Base-by-base conservation (phyloP, 164 flowering plant genomes). In the Euptelea pleiosperma region DNA sequence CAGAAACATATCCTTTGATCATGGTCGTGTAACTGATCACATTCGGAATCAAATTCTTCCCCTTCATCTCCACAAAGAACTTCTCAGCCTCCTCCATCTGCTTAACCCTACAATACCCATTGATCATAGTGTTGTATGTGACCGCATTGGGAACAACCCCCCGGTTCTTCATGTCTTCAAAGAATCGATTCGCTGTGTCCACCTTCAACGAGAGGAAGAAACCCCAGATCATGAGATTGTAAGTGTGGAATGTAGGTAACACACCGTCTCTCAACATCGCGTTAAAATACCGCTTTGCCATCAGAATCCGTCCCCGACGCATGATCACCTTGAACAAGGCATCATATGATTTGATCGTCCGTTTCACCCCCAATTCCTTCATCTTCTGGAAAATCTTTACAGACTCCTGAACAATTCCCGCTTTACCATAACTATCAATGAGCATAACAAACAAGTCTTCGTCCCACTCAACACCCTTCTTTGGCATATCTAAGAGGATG, bases 361-460 rank as follows among this genome's bases (percentile, higher is more conserved):
- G 74, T 60, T 75, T 68, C 9, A 89, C 77, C 26, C 91, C 84
- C 66, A 85, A 67, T 39, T 83, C 87, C 70, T 78, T 77, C 97
- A 87, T 85, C 40, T 71, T 82, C 52, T 67, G 57, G 61, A 90
- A 87, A n/a, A 87, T 42, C 68, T 90, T 87, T 0, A 90, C 97
- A 62, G 84, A 63, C 66, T 90, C 97, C 62, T 89, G 97, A 57
- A 89, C 85, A 55, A 89, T 89, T 16, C 95, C 92, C 2, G 80
- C 82, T 43, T 80, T 75, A 6, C 91, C 94, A 55, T 89, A 89
- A 46, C 86, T 72, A 10, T 81, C 82, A 54, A 89, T 83, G 72
- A 89, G 44, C 48, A 73, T 34, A 28, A 82, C 77, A 65, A 87
- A 89, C 75, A 89, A 42, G 33, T 83, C 91, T 70, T 89, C 97